Base-by-base conservation (phyloP, 202 grass and related monocot genomes). In the Hordeum pubiflorum region DNA sequence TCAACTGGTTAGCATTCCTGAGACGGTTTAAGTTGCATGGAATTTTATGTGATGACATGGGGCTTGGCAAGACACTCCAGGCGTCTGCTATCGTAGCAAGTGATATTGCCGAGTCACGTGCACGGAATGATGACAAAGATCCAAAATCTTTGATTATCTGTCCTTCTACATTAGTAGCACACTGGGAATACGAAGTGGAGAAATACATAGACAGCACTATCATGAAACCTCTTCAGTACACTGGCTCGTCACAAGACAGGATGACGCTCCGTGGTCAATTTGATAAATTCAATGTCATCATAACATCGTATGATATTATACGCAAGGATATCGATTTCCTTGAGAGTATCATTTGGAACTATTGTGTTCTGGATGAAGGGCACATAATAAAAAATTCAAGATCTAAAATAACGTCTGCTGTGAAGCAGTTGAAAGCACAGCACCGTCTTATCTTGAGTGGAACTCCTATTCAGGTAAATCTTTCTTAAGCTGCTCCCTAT, bases 41-140 rank as follows among this genome's bases (percentile, higher is more conserved):
- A 86, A 98, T 98, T 86, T 87, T 98, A 81, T 98, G 96, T 86
- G 96, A 98, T 87, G 96, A 98, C 75, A 98, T 98, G 96, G 96
- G 96, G 37, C 88, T 98, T 29, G 96, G 96, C 72, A 98, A 98
- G 89, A 98, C 96, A 43, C 96, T 98, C 63, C 96, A 98, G 78
- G 96, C 96, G 18, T 98, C 92, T 72, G 92, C 92, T 81, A 98
- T 98, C 34, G 82, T 98, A 80, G 96, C 85, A 72, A 93, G 88
- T 73, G 96, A 95, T 72, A 98, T 98, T 89, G 92, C 83, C 5
- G 92, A 98, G 81, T 87, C 72, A 22, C 96, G 90, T 86, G 76
- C 65, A 63, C 71, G 32, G 9, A 74, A 79, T 73, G 76, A 78
- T 33, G 75, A 81, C 26, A 84, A 90, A 78, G 92, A 91, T 85